Evolutionary conservation across 176 grass and related monocot species (phyloP).

Genomic region (Avena eriantha): DNA sequence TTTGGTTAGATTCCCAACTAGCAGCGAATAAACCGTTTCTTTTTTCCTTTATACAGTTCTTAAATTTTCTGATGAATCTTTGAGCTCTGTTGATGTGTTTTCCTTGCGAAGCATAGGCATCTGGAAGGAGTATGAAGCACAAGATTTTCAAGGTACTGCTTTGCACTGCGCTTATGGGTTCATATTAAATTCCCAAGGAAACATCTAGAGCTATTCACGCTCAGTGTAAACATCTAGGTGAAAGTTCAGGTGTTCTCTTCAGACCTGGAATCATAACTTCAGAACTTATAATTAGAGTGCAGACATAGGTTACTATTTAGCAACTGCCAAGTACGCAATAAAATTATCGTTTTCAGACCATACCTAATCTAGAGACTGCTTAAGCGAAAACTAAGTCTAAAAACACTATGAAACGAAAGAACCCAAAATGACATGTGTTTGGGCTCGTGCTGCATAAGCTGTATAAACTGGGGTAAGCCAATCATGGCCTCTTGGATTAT

Average conservation of each 20-base stretch:
- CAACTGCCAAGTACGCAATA: background rate
- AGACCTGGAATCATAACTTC: background rate
- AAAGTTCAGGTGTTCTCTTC: background rate
- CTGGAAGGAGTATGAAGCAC: too few species aligned
- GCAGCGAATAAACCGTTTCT: background rate
- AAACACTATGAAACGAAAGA: background rate
- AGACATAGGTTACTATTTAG: too few species aligned
- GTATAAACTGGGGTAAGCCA: background rate
- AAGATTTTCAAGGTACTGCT: background rate
- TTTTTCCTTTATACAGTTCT: background rate
- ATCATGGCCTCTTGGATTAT: background rate
- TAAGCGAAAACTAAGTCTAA: background rate
- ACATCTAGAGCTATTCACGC: too few species aligned
- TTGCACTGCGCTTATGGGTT: background rate
- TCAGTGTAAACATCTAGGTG: background rate
- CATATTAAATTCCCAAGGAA: background rate
- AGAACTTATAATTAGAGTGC: background rate
- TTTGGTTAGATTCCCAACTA: background rate
- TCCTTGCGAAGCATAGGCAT: background rate
- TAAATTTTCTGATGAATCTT: background rate
- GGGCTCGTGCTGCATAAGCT: too few species aligned
- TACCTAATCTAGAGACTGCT: too few species aligned
- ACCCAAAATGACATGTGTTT: background rate
- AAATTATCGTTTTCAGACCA: background rate
- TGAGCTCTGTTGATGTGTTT: background rate